These are phyloP conservation scores for Luffa acutangula DNA, from an alignment of 306 rosid species.

Conservation along the genomic window DNA sequence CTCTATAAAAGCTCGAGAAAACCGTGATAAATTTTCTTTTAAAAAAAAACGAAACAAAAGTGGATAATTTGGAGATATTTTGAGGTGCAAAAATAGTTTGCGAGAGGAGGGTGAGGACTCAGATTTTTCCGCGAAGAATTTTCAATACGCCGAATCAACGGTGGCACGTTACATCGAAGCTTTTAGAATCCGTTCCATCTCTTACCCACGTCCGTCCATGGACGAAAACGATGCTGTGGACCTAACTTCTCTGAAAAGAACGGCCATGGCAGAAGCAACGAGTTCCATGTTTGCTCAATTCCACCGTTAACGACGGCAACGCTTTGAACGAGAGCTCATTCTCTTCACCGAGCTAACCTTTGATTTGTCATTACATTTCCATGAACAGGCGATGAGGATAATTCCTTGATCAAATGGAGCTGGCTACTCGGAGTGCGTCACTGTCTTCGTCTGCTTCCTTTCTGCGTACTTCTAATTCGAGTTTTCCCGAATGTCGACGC, in stretches of 20 bases:
- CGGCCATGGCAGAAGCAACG: conserved; percentile 11
- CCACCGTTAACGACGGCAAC: background rate
- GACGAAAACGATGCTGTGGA: background rate
- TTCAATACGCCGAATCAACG: background rate
- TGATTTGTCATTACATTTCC: background rate
- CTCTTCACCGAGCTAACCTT: background rate
- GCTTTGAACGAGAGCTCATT: background rate
- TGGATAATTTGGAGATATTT: background rate
- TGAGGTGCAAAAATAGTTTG: background rate
- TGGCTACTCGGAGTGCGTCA: background rate
- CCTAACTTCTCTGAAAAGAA: background rate
- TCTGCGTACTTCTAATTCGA: background rate
- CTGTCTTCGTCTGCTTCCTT: background rate
- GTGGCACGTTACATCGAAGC: background rate
- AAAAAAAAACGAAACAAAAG: too few species aligned
- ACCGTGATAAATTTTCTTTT: too few species aligned
- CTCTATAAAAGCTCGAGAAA: too few species aligned
- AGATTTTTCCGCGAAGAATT: background rate
- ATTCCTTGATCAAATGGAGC: background rate
- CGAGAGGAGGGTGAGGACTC: background rate
- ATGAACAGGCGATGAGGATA: background rate
- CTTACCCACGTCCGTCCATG: background rate
- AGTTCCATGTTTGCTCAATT: background rate
- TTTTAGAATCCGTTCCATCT: background rate
- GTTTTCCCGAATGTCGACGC: background rate